Conservation (phyloP, 805 yeast species). For the Starmera dryadoides region DNA sequence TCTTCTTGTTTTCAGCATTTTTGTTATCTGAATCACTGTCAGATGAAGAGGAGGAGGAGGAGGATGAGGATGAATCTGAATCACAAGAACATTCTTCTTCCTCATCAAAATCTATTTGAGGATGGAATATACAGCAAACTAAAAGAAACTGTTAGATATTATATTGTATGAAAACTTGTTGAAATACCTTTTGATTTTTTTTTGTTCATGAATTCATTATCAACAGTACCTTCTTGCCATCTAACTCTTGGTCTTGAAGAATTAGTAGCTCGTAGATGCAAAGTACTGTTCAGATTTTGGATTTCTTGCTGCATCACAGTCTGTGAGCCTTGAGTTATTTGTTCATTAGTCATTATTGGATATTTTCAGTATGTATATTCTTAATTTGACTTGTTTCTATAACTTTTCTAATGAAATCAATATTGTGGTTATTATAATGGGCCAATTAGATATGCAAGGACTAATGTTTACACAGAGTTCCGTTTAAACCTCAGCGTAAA, state of each 20-base stretch:
- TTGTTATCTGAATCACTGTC: conserved; percentile 33
- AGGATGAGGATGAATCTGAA: conserved; percentile 16
- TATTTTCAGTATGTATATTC: too few relatives aligned
- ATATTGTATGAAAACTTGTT: not conserved
- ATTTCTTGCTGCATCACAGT: too few relatives aligned
- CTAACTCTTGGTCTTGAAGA: conserved; percentile 46
- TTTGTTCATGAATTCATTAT: conserved; percentile 82
- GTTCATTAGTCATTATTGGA: too few relatives aligned
- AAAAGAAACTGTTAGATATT: not conserved
- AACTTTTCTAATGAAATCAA: too few relatives aligned
- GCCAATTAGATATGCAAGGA: too few relatives aligned
- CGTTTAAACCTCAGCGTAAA: too few relatives aligned
- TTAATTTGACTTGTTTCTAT: too few relatives aligned
- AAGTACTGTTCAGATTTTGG: too few relatives aligned
- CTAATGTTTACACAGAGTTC: too few relatives aligned
- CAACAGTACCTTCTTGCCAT: conserved; percentile 84
- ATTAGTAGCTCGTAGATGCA: not conserved
- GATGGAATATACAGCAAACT: conserved; percentile 82
- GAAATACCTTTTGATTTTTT: conserved; percentile 51
- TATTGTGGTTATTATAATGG: too few relatives aligned
- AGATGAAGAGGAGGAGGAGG: conserved; percentile 22
- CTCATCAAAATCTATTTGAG: conserved; percentile 57
- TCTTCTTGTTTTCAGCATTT: conserved; percentile 17
- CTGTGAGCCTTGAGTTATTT: too few relatives aligned
- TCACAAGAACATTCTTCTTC: conserved; percentile 28